Conservation (phyloP, 768 basidiomycete genomes). For the Amanita fuliginea region DNA sequence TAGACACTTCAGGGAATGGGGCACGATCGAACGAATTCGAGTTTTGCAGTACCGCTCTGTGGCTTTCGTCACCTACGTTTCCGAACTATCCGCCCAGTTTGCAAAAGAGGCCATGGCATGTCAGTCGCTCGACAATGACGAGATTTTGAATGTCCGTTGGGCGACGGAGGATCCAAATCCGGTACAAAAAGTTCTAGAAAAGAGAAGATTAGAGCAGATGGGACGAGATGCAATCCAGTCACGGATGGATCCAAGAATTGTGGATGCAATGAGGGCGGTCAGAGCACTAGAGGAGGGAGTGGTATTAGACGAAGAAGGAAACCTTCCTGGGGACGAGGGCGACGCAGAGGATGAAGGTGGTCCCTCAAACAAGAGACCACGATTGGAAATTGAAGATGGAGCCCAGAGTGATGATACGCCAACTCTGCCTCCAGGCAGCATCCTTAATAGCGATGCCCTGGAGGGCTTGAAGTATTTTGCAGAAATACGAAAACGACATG, state of each 20-base stretch:
- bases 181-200: constrained; percentile 76
- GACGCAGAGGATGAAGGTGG: constrained; percentile 19
- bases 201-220: constrained; percentile 68
- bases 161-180: constrained; percentile 99
- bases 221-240: constrained; percentile 83
- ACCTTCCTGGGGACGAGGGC: constrained; percentile 19
- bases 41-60: constrained; percentile 91
- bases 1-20: constrained; percentile 95
- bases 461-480: constrained; percentile 89
- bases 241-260: constrained; percentile 76
- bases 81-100: constrained; percentile 82
- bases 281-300: constrained; percentile 84
- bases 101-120: constrained; percentile 99
- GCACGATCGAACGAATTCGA: constrained; percentile 84
- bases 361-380: constrained; percentile 22
- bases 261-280: constrained; percentile 80
- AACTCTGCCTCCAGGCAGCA: constrained; percentile 27
- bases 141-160: constrained; percentile 98
- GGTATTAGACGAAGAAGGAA: constrained; percentile 28
- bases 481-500: constrained; percentile 69
- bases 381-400: constrained; percentile 21
- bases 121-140: constrained; percentile 94
- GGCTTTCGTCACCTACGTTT: constrained; percentile 92
- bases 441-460: constrained; percentile 77
- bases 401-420: constrained; percentile 18